Evolutionary conservation across 805 yeast genomes (phyloP).

Genomic region (Ogataea glucozyma): DNA sequence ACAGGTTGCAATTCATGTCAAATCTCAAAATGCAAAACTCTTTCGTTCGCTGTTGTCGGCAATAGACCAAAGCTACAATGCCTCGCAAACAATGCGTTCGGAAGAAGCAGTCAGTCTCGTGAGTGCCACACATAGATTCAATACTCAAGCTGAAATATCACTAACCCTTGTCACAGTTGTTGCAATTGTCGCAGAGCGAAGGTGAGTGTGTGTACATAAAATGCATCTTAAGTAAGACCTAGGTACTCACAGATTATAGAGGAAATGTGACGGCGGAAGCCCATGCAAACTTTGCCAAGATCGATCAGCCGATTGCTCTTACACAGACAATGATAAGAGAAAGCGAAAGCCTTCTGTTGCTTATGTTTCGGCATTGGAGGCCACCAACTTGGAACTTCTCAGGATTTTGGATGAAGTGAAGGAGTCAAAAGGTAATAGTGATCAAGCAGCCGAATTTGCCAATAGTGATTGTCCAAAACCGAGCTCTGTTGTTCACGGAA

Average conservation of each 20-base stretch:
- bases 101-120: constrained; percentile 13
- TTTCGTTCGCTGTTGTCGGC: too few species aligned
- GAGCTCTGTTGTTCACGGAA: background rate
- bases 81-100: constrained; percentile 15
- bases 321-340: constrained; percentile 11
- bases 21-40: too few species aligned
- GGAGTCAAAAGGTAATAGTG: background rate
- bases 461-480: too few species aligned
- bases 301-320: constrained; percentile 4
- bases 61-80: constrained; percentile 2
- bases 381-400: constrained; percentile 9
- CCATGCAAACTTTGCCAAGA: constrained; percentile 11
- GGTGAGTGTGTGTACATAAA: constrained; percentile 4
- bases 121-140: background rate
- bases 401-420: constrained; percentile 6
- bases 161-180: constrained; percentile 7
- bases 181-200: constrained; percentile 9
- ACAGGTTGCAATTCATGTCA: too few species aligned
- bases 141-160: background rate
- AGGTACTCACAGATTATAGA: constrained; percentile 8
- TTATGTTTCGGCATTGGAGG: constrained; percentile 13
- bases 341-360: constrained; percentile 11
- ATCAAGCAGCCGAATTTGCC: background rate
- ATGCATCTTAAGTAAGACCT: background rate
- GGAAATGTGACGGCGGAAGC: constrained; percentile 11